Conservation (phyloP, 2,329 filamentous ascomycete species). For the Pleoardoris graminearum region DNA sequence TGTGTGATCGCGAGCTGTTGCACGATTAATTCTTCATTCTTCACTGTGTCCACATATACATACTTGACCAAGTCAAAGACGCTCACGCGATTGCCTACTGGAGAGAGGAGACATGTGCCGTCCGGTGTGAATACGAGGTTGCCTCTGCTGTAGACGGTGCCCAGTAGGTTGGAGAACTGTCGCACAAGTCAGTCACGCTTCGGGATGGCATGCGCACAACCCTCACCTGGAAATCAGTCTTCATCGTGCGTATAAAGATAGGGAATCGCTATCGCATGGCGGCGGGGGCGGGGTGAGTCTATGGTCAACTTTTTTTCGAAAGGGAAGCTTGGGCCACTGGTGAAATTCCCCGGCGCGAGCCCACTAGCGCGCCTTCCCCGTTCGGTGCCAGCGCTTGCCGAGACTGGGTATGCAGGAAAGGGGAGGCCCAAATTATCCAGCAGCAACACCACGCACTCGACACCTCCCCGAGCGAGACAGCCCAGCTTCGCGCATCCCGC, state of each 20-base stretch:
- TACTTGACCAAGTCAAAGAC: constrained; percentile 97
- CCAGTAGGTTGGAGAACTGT: constrained; percentile 96
- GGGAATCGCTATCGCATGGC: constrained; percentile 18
- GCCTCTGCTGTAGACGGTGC: constrained; percentile 97
- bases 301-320: constrained; percentile 44
- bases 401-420: constrained; percentile 44
- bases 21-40: constrained; percentile 4
- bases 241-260: constrained; percentile 71
- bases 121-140: constrained; percentile 96
- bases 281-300: constrained; percentile 24
- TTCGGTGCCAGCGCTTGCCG: constrained; percentile 44
- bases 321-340: constrained; percentile 28
- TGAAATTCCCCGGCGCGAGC: constrained; percentile 17
- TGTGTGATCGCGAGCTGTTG: constrained; percentile 79
- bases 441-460: constrained; percentile 29
- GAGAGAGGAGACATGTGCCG: constrained; percentile 92
- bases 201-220: constrained; percentile 2
- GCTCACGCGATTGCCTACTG: constrained; percentile 92
- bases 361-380: constrained; percentile 39
- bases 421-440: constrained; percentile 45
- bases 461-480: constrained; percentile 14
- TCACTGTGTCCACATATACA: constrained; percentile 29
- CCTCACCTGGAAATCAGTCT: constrained; percentile 95
- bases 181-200: constrained; percentile 28
- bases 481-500: constrained; percentile 13